Evolutionary conservation across 495 filamentous ascomycete genomes (phyloP).

Genomic region (Aspergillus indologenus): DNA sequence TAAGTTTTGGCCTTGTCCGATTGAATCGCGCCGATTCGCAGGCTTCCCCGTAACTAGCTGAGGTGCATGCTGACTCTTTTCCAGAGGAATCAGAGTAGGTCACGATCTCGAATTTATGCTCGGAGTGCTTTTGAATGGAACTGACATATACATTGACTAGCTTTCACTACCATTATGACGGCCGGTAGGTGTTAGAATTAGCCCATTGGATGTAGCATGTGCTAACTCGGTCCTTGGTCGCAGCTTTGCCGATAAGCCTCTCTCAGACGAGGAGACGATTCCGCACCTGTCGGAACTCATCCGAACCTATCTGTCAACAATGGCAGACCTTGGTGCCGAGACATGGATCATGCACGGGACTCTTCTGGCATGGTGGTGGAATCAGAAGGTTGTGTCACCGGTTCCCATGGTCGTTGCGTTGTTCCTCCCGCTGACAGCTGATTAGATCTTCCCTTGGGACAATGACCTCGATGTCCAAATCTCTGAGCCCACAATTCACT

Average conservation of each 20-base stretch:
- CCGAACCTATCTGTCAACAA: conserved; percentile 54
- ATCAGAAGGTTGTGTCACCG: conserved; percentile 41
- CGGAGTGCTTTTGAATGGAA: neutral
- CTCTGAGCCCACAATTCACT: conserved; percentile 52
- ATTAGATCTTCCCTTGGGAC: conserved; percentile 61
- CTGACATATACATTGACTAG: conserved; percentile 29
- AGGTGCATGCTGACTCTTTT: conserved; percentile 16
- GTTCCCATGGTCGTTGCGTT: neutral
- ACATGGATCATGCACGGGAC: conserved; percentile 66
- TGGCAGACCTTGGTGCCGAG: conserved; percentile 53
- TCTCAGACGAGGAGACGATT: conserved; percentile 47
- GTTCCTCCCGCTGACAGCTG: conserved; percentile 4
- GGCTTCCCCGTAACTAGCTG: neutral
- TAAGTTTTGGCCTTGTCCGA: conserved; percentile 34
- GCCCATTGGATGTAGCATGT: neutral
- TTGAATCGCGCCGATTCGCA: neutral
- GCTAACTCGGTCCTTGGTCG: conserved; percentile 18
- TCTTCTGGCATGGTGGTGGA: conserved; percentile 64
- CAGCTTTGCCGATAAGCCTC: conserved; percentile 47
- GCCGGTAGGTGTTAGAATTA: conserved; percentile 39
- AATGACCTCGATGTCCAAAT: conserved; percentile 61
- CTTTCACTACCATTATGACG: conserved; percentile 62
- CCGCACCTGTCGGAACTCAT: conserved; percentile 49
- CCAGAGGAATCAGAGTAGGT: conserved; percentile 57
- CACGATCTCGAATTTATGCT: conserved; percentile 1